Evolutionary conservation across 2,329 filamentous ascomycete species (phyloP).

Genomic region (Fusarium nisikadoi): DNA sequence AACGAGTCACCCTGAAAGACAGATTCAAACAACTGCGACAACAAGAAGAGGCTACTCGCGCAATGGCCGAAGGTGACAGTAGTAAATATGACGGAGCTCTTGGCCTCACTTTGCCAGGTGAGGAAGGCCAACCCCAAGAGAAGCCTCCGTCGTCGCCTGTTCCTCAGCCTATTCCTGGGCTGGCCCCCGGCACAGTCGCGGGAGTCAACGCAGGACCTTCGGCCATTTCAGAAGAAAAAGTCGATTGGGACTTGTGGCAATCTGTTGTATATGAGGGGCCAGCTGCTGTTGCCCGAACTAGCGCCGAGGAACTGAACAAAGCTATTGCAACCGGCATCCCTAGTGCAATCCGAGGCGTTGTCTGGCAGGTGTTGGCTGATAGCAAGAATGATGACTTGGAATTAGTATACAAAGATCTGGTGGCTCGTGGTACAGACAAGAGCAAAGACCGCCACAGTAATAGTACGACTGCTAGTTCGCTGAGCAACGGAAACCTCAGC

Average conservation of each 20-base stretch:
- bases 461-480: slow-evolving; percentile 61
- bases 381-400: slow-evolving; percentile 95
- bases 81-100: slow-evolving; percentile 54
- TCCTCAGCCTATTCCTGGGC: slow-evolving; percentile 72
- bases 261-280: slow-evolving; percentile 94
- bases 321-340: slow-evolving; percentile 95
- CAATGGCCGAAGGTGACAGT: slow-evolving; percentile 60
- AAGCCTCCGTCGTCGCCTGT: slow-evolving; percentile 59
- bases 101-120: slow-evolving; percentile 39
- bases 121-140: slow-evolving; percentile 44
- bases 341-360: slow-evolving; percentile 93
- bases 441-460: slow-evolving; percentile 72
- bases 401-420: slow-evolving; percentile 83
- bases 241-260: slow-evolving; percentile 99
- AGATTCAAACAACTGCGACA: slow-evolving; percentile 81
- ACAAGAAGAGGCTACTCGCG: slow-evolving; percentile 75
- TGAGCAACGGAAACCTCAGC: slow-evolving; percentile 65
- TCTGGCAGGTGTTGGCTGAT: slow-evolving; percentile 97
- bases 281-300: slow-evolving; percentile 85
- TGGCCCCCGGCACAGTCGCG: slow-evolving; percentile 87
- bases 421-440: slow-evolving; percentile 82
- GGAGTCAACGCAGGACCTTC: slow-evolving; percentile 82
- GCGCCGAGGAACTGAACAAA: slow-evolving; percentile 86
- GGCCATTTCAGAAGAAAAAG: slow-evolving; percentile 74
- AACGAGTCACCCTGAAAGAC: slow-evolving; percentile 75